A percentile compares a stretch with the other conserved stretches of the same genome.
These are phyloP conservation scores for Tylopilus sp. DNA, from an alignment of 1,284 basidiomycete species.

Conservation along the genomic window DNA sequence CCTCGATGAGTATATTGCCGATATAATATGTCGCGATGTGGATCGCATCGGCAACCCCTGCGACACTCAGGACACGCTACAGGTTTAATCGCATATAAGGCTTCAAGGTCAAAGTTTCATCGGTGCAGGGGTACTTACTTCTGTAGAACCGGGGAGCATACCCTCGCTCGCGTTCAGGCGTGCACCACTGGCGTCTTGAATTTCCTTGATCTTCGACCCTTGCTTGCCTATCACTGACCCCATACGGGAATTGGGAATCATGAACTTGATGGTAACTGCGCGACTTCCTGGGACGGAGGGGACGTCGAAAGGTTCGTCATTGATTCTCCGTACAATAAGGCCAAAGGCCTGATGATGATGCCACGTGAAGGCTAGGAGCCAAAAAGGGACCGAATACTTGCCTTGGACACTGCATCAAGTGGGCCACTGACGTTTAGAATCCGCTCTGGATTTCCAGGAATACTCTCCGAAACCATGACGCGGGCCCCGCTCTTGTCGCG, in stretches of 20 bases:
- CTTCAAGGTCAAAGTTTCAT: conserved; percentile 3
- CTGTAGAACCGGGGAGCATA: conserved; percentile 98
- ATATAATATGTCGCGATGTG: conserved; percentile 99
- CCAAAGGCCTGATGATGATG: conserved; percentile 78
- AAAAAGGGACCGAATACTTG: conserved; percentile 34
- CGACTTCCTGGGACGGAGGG: conserved; percentile 96
- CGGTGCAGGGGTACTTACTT: conserved; percentile 51
- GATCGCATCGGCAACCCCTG: conserved; percentile 98
- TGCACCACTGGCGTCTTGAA: conserved; percentile 97
- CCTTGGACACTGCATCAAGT: conserved; percentile 98
- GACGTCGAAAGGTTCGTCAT: conserved; percentile 97
- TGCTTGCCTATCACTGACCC: conserved; percentile 98
- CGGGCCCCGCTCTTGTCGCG: conserved; percentile 94
- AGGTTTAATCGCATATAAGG: conserved; percentile 14
- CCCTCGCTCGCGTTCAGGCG: conserved; percentile 94
- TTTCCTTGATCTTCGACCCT: conserved; percentile 98
- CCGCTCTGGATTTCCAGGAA: conserved; percentile 95
- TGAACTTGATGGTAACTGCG: conserved; percentile 98
- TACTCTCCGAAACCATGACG: conserved; percentile 93
- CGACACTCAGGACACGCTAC: conserved; percentile 92
- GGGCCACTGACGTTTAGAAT: conserved; percentile 96
- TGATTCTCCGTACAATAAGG: conserved; percentile 96
- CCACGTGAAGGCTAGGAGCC: conserved; percentile 9
- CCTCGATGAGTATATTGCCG: conserved; percentile 93
- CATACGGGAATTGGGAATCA: conserved; percentile 99